Conservation (phyloP, 2,329 filamentous ascomycete species). For the Epichloe bromicola region DNA sequence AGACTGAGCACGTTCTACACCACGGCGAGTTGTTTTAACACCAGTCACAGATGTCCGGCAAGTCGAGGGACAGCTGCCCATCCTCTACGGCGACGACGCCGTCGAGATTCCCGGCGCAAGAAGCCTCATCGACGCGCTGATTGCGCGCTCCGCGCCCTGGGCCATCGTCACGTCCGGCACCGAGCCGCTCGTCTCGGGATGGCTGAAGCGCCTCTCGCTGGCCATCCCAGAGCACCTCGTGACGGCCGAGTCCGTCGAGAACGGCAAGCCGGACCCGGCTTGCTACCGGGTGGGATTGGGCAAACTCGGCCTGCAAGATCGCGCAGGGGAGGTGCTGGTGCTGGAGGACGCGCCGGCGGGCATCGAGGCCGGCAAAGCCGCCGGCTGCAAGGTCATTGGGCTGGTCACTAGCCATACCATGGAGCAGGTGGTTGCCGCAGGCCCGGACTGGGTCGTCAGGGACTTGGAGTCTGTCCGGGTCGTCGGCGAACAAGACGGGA, state of each 20-base stretch:
- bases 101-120: conserved; percentile 78
- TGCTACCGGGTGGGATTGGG: conserved; percentile 60
- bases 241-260: conserved; percentile 60
- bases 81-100: conserved; percentile 63
- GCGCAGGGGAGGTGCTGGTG: conserved; percentile 49
- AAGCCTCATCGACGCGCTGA: conserved; percentile 53
- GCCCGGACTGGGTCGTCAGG: conserved; percentile 77
- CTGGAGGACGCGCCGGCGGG: conserved; percentile 84
- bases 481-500: conserved; percentile 40
- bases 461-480: conserved; percentile 66
- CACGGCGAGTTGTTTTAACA: neutral
- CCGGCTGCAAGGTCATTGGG: conserved; percentile 75
- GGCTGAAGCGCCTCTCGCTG: conserved; percentile 55
- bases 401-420: conserved; percentile 71
- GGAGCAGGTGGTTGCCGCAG: conserved; percentile 57
- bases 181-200: conserved; percentile 52
- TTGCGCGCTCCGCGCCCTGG: conserved; percentile 55
- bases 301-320: conserved; percentile 40
- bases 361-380: conserved; percentile 69
- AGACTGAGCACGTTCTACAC: neutral
- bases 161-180: conserved; percentile 76
- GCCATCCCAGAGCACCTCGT: conserved; percentile 54
- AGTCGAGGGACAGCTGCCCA: conserved; percentile 67
- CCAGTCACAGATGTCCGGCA: conserved; percentile 53
- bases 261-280: conserved; percentile 65